phyloP scores from a whole-genome alignment of 768 basidiomycete species.

The Chlorophyllum brunneum region DNA sequence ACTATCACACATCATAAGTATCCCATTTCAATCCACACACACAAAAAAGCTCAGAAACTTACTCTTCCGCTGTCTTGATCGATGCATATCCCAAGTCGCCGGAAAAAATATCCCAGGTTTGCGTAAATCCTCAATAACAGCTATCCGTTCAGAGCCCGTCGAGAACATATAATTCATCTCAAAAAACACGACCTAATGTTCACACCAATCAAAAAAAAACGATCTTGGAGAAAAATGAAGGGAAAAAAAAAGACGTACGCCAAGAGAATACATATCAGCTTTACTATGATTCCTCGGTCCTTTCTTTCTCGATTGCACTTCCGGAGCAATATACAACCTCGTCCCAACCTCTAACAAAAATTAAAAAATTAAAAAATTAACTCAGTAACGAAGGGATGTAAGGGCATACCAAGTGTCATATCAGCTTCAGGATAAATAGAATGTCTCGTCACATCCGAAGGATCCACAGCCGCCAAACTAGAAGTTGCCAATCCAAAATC shows the following conservation, averaged over 20 bases:
- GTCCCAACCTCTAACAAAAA: conserved; percentile 75
- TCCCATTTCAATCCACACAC: background rate
- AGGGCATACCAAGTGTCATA: conserved; percentile 63
- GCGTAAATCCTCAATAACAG: conserved; percentile 75
- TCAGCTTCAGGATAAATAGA: conserved; percentile 50
- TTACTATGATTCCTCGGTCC: conserved; percentile 79
- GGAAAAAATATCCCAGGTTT: conserved; percentile 76
- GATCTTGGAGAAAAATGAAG: background rate
- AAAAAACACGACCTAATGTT: conserved; percentile 88
- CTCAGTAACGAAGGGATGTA: background rate
- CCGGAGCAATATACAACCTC: conserved; percentile 88
- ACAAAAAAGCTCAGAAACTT: conserved; percentile 36
- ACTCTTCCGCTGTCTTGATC: conserved; percentile 68
- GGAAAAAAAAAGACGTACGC: conserved; percentile 44
- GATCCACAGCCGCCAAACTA: conserved; percentile 73
- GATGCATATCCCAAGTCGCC: conserved; percentile 59
- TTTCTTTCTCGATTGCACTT: conserved; percentile 64
- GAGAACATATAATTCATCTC: conserved; percentile 90
- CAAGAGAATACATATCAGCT: conserved; percentile 93
- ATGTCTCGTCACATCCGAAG: conserved; percentile 56
- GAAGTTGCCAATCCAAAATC: conserved; percentile 93
- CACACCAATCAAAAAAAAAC: background rate
- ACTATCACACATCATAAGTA: conserved; percentile 36
- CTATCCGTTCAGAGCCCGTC: conserved; percentile 81
- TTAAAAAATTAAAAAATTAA: background rate